Evolutionary conservation across 2,329 filamentous ascomycete species (phyloP).

Genomic region (Cytospora schulzeri): DNA sequence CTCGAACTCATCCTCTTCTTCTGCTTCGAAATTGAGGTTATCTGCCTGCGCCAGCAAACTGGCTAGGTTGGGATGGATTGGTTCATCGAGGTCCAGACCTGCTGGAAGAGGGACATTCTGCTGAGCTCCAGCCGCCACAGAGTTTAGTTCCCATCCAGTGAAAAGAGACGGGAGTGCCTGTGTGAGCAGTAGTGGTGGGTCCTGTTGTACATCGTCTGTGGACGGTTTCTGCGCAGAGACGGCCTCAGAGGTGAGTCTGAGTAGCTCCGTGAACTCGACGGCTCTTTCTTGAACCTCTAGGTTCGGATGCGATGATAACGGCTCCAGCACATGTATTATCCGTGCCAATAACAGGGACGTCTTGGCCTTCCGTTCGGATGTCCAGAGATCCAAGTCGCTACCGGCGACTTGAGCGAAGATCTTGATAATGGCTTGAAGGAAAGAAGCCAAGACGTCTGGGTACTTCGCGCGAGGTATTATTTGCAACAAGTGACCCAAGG

Average conservation of each 20-base stretch:
- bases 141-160: conserved; percentile 84
- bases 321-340: conserved; percentile 80
- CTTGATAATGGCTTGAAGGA: conserved; percentile 84
- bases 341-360: conserved; percentile 78
- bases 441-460: conserved; percentile 72
- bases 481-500: conserved; percentile 74
- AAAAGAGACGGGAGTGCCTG: conserved; percentile 91
- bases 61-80: conserved; percentile 76
- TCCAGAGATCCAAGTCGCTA: conserved; percentile 68
- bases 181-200: conserved; percentile 81
- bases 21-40: conserved; percentile 48
- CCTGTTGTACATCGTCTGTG: conserved; percentile 55
- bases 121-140: conserved; percentile 81
- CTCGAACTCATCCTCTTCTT: conserved; percentile 68
- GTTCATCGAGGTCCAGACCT: conserved; percentile 75
- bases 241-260: conserved; percentile 85
- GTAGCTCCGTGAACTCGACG: conserved; percentile 87
- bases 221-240: conserved; percentile 65
- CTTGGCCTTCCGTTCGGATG: conserved; percentile 70
- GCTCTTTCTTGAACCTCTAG: conserved; percentile 94
- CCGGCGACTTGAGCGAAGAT: conserved; percentile 75
- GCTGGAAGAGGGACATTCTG: conserved; percentile 80
- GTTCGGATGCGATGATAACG: conserved; percentile 76
- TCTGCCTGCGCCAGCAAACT: conserved; percentile 65
- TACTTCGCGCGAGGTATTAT: conserved; percentile 58